Conservation (phyloP, 495 filamentous ascomycete species). For the Terfezia claveryi region DNA sequence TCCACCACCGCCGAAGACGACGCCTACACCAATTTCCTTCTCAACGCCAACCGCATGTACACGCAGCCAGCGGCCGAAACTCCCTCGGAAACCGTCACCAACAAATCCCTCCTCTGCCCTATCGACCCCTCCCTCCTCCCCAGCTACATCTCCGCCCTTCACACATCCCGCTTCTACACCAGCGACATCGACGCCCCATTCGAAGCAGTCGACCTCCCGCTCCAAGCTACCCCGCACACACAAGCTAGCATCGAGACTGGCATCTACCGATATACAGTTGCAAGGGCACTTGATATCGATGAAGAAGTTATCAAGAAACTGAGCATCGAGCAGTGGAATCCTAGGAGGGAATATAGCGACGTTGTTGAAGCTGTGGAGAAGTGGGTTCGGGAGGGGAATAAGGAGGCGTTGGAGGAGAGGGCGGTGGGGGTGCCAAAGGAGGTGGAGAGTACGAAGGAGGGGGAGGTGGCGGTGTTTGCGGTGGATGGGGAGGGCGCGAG, state of each 20-base stretch:
- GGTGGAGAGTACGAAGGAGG: neutral
- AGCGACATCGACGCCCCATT: slow-evolving; percentile 57
- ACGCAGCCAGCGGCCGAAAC: neutral
- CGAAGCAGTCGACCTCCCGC: slow-evolving; percentile 50
- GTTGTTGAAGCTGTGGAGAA: neutral
- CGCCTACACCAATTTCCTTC: neutral
- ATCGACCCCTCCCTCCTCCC: neutral
- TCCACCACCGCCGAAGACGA: neutral
- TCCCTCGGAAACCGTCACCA: neutral
- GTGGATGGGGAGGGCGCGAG: neutral
- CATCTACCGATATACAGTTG: neutral
- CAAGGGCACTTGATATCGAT: neutral
- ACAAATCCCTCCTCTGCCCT: neutral
- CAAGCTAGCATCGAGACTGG: neutral
- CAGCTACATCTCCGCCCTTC: neutral
- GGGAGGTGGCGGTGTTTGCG: neutral
- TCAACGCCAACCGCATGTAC: neutral
- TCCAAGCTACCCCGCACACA: slow-evolving; percentile 62
- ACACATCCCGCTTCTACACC: slow-evolving; percentile 26
- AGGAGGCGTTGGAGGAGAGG: neutral
- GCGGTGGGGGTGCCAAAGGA: neutral
- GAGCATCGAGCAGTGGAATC: neutral
- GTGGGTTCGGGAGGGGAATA: no score
- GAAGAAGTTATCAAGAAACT: neutral
- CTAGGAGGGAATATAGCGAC: neutral